Evolutionary conservation across 2,329 filamentous ascomycete genomes (phyloP).

Genomic region (Penicillium occitanis): DNA sequence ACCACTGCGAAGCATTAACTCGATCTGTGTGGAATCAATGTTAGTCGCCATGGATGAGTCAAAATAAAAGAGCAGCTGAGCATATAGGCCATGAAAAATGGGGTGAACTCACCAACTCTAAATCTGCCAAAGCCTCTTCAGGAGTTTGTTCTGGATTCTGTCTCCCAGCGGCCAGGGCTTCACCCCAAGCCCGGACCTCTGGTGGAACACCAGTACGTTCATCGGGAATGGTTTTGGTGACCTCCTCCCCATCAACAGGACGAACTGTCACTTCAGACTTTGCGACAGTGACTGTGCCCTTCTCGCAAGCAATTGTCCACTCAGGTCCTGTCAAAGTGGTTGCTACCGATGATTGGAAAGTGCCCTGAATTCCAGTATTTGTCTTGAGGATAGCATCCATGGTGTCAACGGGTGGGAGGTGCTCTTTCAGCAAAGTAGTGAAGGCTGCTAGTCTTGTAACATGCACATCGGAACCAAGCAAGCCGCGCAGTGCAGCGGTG

Average conservation of each 20-base stretch:
- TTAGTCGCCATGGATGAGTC: not conserved
- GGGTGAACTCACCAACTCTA: conserved; percentile 41
- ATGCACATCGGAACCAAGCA: conserved; percentile 48
- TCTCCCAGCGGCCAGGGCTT: conserved; percentile 21
- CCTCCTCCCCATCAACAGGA: conserved; percentile 28
- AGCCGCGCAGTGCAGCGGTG: conserved; percentile 51
- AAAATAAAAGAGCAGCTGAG: not conserved
- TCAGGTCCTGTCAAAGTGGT: conserved; percentile 51
- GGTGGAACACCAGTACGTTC: conserved; percentile 53
- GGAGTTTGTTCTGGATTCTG: conserved; percentile 41
- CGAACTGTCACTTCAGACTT: conserved; percentile 36
- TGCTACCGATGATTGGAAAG: conserved; percentile 52
- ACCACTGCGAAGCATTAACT: conserved; percentile 18
- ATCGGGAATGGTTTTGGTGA: conserved; percentile 46
- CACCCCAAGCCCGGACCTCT: conserved; percentile 48
- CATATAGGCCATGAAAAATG: not conserved
- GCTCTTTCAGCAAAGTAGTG: conserved; percentile 49
- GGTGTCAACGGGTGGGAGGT: conserved; percentile 59
- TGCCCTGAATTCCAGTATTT: conserved; percentile 50
- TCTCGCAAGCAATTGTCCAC: conserved; percentile 53
- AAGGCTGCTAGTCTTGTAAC: conserved; percentile 51
- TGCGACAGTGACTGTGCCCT: conserved; percentile 50
- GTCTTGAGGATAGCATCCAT: conserved; percentile 54
- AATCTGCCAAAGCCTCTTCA: conserved; percentile 54
- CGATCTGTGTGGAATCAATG: conserved; percentile 5